These are phyloP conservation scores for Ophiocordyceps robertsii DNA, from an alignment of 2,329 filamentous ascomycete genomes.

Conservation along the genomic window DNA sequence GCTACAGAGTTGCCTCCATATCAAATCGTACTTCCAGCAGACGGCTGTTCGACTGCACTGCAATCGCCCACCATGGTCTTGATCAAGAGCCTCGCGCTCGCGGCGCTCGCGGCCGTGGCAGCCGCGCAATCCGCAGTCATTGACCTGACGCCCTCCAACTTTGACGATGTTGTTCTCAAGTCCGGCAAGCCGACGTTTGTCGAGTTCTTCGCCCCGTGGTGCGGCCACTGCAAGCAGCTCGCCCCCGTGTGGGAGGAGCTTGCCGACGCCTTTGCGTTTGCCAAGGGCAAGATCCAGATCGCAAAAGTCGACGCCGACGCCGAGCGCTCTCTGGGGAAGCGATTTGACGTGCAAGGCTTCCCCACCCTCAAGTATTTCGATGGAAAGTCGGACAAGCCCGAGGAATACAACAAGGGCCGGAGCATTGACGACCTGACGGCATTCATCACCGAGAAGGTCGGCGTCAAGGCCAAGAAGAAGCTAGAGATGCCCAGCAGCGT, in stretches of 20 bases:
- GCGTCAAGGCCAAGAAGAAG: constrained; percentile 67
- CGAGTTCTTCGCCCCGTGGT: constrained; percentile 98
- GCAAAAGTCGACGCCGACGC: constrained; percentile 94
- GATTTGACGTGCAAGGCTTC: constrained; percentile 85
- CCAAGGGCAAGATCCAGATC: constrained; percentile 63
- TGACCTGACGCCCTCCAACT: constrained; percentile 82
- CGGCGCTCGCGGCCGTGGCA: constrained; percentile 38
- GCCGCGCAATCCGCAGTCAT: constrained; percentile 71
- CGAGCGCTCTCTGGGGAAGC: constrained; percentile 71
- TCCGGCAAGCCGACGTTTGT: constrained; percentile 92
- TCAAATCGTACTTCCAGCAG: too few species aligned
- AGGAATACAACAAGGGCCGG: constrained; percentile 75
- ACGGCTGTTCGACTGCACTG: too few species aligned
- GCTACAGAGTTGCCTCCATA: too few species aligned
- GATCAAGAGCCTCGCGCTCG: constrained; percentile 46
- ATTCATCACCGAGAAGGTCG: constrained; percentile 81
- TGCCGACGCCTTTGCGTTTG: constrained; percentile 57
- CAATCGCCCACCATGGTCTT: constrained; percentile 33
- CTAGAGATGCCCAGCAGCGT: constrained; percentile 61
- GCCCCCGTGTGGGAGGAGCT: constrained; percentile 93
- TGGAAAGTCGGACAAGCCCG: constrained; percentile 75
- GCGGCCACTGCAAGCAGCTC: constrained; percentile 96
- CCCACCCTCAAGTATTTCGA: constrained; percentile 97
- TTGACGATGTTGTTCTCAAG: constrained; percentile 78
- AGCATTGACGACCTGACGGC: constrained; percentile 73